Base-by-base conservation (phyloP, 805 yeast genomes). In the Ogataea philodendri region DNA sequence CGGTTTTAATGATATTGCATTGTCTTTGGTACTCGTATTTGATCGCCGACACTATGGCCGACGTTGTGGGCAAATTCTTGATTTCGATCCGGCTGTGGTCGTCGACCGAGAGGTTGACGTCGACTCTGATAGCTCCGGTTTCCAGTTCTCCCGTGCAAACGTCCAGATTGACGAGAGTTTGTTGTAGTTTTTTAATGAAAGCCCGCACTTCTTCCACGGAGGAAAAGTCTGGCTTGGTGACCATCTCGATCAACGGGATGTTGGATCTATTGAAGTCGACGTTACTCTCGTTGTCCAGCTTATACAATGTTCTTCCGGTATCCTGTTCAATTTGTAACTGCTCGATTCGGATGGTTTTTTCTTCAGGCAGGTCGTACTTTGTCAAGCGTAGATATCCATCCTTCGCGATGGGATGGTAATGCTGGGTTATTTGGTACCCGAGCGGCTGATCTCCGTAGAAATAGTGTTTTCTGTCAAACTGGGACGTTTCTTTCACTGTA, bases 351-450 rank as follows among this genome's bases (percentile, higher is more conserved):
- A 88, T 82, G 5, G 42, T 52, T 32, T 78, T 71, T 19, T 59
- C 63, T 2, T 60, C 59, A 4, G 60, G 56, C 2, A 63, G 52
- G 7, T 72, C 96, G 36, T 69, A 65, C 22, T 70, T 60, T 15
- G 62, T 59, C 25, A 90, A 56, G 15, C 55, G 55, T 19, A 90
- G 30, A 14, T 35, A 45, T 0, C 98, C 98, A 31, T 75, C 69
- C 20, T 59, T 65, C 2, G 96, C 93, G 30, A 85, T 66, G 1
- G 97, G 97, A 22, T 70, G 70, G 55, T 74, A 86, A 53, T 78
- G 84, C 60, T 93, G 98, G 0, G 98, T 93, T 32, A 93, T 83
- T 57, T 93, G 98, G 60, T 88, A 93, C 1, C 98, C 98, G 35
- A 84, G 62, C 0, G 98, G 98, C 57, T 93, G 97, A 59, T 93